phyloP scores from a whole-genome alignment of 306 rosid genomes.

The Quercus alba region DNA sequence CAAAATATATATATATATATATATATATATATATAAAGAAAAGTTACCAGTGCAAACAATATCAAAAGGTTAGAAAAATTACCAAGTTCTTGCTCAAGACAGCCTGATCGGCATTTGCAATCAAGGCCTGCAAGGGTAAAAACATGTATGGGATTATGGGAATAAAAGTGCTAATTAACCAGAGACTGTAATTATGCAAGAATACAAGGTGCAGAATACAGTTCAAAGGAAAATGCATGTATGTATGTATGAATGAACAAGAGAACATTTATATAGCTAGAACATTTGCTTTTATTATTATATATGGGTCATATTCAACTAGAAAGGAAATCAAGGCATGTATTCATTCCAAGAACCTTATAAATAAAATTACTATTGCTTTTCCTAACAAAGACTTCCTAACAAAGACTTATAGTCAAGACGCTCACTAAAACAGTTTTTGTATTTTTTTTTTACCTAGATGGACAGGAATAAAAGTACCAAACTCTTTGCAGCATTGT shows the following conservation, averaged over 20 bases:
- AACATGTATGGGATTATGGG: constrained; percentile 1
- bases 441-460: too few species aligned
- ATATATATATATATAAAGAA: constrained; percentile 18
- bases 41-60: neutral
- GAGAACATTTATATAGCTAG: neutral
- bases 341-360: neutral
- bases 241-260: neutral
- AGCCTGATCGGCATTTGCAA: constrained; percentile 79
- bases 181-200: neutral
- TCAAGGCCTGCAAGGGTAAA: constrained; percentile 61
- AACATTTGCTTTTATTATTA: neutral
- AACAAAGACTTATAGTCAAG: neutral
- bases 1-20: constrained; percentile 22
- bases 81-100: constrained; percentile 94
- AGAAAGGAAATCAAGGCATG: too few species aligned
- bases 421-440: neutral
- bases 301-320: neutral
- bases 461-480: too few species aligned
- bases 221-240: neutral
- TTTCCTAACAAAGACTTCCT: neutral
- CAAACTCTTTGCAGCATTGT: too few species aligned
- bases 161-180: constrained; percentile 5
- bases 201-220: constrained; percentile 1
- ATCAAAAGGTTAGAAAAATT: constrained; percentile 28
- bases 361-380: neutral